Conservation (phyloP, 805 yeast genomes). For the Candida boleticola region DNA sequence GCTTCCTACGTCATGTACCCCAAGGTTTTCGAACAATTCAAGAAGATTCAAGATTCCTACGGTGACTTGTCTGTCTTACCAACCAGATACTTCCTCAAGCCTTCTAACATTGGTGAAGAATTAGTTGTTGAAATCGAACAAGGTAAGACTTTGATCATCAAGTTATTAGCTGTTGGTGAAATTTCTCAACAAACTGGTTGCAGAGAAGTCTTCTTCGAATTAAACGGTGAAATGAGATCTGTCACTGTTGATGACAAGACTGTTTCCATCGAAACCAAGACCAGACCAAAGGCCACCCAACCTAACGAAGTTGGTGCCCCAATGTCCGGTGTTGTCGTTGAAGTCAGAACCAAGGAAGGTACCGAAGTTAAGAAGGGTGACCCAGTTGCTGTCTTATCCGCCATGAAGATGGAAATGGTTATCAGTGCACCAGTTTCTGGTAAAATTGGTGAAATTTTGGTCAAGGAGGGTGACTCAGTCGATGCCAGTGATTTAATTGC, state of each 20-base stretch:
- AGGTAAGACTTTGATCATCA: constrained; percentile 91
- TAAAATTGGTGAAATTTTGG: constrained; percentile 68
- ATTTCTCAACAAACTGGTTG: constrained; percentile 79
- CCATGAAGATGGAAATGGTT: constrained; percentile 99
- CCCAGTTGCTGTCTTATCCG: constrained; percentile 88
- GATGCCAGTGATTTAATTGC: constrained; percentile 87
- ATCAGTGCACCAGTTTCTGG: constrained; percentile 91
- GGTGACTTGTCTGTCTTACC: constrained; percentile 96
- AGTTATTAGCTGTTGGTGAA: constrained; percentile 90
- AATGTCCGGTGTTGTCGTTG: constrained; percentile 98
- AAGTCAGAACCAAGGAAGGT: constrained; percentile 86
- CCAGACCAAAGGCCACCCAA: constrained; percentile 91
- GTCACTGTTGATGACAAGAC: constrained; percentile 87
- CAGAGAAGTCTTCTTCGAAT: constrained; percentile 95
- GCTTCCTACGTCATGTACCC: constrained; percentile 98
- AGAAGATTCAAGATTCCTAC: constrained; percentile 67
- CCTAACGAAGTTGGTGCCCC: constrained; percentile 97
- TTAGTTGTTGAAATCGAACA: constrained; percentile 85
- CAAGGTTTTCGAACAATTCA: constrained; percentile 89
- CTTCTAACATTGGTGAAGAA: constrained; percentile 86
- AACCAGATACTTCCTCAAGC: constrained; percentile 84
- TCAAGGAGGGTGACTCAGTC: constrained; percentile 91
- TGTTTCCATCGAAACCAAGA: constrained; percentile 78
- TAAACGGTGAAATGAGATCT: constrained; percentile 97
- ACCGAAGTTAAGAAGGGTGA: constrained; percentile 94